Evolutionary conservation across 441 rosid species (phyloP).

Genomic region (Daphne laureola): DNA sequence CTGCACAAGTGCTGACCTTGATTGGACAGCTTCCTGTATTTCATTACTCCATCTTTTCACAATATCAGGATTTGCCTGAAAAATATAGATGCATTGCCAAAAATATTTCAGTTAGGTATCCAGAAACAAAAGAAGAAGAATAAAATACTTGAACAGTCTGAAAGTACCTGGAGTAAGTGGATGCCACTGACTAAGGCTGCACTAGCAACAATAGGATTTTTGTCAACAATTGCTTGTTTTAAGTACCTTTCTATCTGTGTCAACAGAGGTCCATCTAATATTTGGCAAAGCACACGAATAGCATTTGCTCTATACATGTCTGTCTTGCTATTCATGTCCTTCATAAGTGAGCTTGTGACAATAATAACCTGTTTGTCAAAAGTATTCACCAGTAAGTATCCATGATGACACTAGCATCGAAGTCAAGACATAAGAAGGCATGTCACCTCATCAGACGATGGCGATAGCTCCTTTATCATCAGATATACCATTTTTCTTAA

Average conservation of each 20-base stretch:
- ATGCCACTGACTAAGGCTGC: constrained; percentile 99
- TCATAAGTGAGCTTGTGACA: constrained; percentile 98
- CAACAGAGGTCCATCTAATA: constrained; percentile 90
- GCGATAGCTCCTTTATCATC: constrained; percentile 96
- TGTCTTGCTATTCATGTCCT: constrained; percentile 98
- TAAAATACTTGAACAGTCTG: not conserved
- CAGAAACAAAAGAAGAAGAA: not conserved
- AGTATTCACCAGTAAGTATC: constrained; percentile 14
- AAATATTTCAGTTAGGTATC: not conserved
- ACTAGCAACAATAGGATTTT: constrained; percentile 97
- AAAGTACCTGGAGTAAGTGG: constrained; percentile 82
- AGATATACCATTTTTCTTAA: constrained; percentile 97
- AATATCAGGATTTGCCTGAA: constrained; percentile 91
- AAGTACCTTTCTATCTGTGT: constrained; percentile 93
- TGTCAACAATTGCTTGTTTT: constrained; percentile 98
- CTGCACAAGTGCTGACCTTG: constrained; percentile 95
- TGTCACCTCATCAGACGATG: constrained; percentile 93
- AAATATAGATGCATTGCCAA: constrained; percentile 4
- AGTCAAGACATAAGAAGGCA: constrained; percentile 10
- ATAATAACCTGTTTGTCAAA: constrained; percentile 63
- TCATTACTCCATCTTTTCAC: constrained; percentile 99
- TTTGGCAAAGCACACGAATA: constrained; percentile 91
- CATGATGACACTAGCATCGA: constrained; percentile 1
- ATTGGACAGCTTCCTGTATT: constrained; percentile 97
- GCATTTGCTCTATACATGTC: constrained; percentile 99